phyloP scores from a whole-genome alignment of 1,139 yeast species.

The Sugiyamaella castrensis region DNA sequence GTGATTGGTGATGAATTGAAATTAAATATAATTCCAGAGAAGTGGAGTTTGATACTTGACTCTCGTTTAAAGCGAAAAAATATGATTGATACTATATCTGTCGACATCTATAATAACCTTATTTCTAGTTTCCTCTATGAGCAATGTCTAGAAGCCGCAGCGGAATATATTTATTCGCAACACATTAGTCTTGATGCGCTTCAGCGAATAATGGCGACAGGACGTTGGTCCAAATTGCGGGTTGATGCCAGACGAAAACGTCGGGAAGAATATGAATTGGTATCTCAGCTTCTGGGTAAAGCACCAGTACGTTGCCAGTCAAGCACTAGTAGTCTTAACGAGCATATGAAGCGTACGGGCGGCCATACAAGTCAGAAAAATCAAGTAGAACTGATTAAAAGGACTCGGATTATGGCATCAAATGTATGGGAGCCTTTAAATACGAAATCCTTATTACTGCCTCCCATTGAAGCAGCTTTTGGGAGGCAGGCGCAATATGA shows the following conservation, averaged over 20 bases:
- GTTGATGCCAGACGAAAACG: conserved; percentile 24
- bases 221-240: conserved; percentile 23
- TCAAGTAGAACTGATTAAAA: conserved; percentile 11
- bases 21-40: conserved; percentile 31
- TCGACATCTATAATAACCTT: conserved; percentile 57
- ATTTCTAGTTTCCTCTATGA: conserved; percentile 53
- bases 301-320: conserved; percentile 1
- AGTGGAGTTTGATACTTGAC: conserved; percentile 39
- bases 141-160: conserved; percentile 43
- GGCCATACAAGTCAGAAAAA: conserved; percentile 23
- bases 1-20: conserved; percentile 30
- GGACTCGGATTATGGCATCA: conserved; percentile 16
- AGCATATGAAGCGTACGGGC: conserved; percentile 33
- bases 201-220: conserved; percentile 22
- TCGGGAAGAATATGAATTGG: conserved; percentile 26
- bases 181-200: conserved; percentile 27
- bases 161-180: conserved; percentile 39
- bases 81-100: conserved; percentile 43
- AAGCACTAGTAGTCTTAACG: conserved; percentile 2
- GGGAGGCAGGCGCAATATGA: conserved; percentile 19
- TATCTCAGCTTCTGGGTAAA: conserved; percentile 28
- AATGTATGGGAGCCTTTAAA: conserved; percentile 31
- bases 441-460: conserved; percentile 10
- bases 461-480: conserved; percentile 19
- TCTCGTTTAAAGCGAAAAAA: conserved; percentile 38